A percentile compares a stretch with the other conserved stretches of the same genome.
These are phyloP conservation scores for Fistulinella staudtii DNA, from an alignment of 1,284 basidiomycete genomes.

Conservation along the genomic window DNA sequence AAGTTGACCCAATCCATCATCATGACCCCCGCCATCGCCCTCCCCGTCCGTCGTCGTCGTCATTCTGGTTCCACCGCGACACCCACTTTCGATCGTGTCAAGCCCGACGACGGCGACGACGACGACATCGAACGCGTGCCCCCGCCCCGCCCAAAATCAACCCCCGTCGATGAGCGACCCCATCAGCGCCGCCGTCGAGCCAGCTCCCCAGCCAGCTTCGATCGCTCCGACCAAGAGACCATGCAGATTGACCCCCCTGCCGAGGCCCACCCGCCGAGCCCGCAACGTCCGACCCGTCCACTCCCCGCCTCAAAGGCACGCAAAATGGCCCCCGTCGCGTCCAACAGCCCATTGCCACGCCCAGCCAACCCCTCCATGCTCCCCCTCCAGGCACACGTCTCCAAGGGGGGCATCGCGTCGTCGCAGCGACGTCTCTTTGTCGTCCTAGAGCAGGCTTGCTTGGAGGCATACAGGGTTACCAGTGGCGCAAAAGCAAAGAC, in stretches of 20 bases:
- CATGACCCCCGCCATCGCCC: slow-evolving; percentile 12
- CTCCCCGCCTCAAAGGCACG: slow-evolving; percentile 49
- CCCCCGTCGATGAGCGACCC: slow-evolving; percentile 31
- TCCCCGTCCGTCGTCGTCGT: slow-evolving; percentile 25
- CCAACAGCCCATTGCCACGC: slow-evolving; percentile 36
- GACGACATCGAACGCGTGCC: slow-evolving; percentile 13
- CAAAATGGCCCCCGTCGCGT: no score
- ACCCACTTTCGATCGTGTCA: slow-evolving; percentile 13
- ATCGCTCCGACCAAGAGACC: slow-evolving; percentile 30
- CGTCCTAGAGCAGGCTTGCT: slow-evolving; percentile 88
- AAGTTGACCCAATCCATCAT: no score
- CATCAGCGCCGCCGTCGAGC: slow-evolving; percentile 18
- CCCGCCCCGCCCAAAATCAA: slow-evolving; percentile 34
- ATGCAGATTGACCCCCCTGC: slow-evolving; percentile 22
- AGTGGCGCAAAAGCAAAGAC: slow-evolving; percentile 51
- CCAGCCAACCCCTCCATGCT: slow-evolving; percentile 74
- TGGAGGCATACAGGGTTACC: slow-evolving; percentile 92
- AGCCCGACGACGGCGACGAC: slow-evolving; percentile 6
- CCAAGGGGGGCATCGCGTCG: slow-evolving; percentile 58
- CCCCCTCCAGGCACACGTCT: slow-evolving; percentile 75
- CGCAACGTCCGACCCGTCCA: slow-evolving; percentile 43
- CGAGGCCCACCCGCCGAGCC: slow-evolving; percentile 8
- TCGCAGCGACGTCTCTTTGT: slow-evolving; percentile 80
- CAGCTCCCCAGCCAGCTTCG: slow-evolving; percentile 28
- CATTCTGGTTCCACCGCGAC: slow-evolving; percentile 31